A percentile compares a stretch with the other conserved stretches of the same genome.
Evolutionary conservation across 768 basidiomycete genomes (phyloP).

Genomic region (Leucocoprinus sp.): DNA sequence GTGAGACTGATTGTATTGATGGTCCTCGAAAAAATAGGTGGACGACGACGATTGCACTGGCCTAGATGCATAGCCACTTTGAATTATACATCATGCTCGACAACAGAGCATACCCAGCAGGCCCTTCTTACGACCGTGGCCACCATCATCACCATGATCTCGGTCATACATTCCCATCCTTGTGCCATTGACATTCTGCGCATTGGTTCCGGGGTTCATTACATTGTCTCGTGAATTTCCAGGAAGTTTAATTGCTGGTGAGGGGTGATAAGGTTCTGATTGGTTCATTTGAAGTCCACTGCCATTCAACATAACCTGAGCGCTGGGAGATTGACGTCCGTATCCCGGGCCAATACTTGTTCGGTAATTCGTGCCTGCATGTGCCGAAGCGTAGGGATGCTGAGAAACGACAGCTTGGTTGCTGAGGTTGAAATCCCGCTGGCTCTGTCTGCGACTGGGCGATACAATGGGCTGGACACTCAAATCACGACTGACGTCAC

Average conservation of each 20-base stretch:
- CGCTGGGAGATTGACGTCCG: slow-evolving; percentile 48
- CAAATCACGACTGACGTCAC: slow-evolving; percentile 43
- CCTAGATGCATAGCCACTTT: too few relatives aligned
- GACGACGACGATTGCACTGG: too few relatives aligned
- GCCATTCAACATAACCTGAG: slow-evolving; percentile 30
- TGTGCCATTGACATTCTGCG: slow-evolving; percentile 27
- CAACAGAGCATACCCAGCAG: slow-evolving; percentile 66
- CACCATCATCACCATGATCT: slow-evolving; percentile 61
- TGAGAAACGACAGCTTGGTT: slow-evolving; percentile 40
- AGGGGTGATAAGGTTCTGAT: slow-evolving; percentile 66
- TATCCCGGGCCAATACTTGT: slow-evolving; percentile 28
- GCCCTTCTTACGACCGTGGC: slow-evolving; percentile 51
- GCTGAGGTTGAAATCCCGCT: slow-evolving; percentile 35
- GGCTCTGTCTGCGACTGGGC: slow-evolving; percentile 59
- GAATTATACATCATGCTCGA: slow-evolving; percentile 40
- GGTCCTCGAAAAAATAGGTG: too few relatives aligned
- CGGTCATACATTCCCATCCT: slow-evolving; percentile 62
- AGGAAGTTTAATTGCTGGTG: slow-evolving; percentile 41
- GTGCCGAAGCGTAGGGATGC: slow-evolving; percentile 69
- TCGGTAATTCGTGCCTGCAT: slow-evolving; percentile 50
- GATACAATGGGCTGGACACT: slow-evolving; percentile 66
- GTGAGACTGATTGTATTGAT: slow-evolving; percentile 6
- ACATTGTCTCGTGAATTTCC: slow-evolving; percentile 46
- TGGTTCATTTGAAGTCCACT: slow-evolving; percentile 40
- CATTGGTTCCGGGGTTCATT: slow-evolving; percentile 35